Conservation (phyloP, 768 basidiomycete genomes). For the Sarcodon aspratus region DNA sequence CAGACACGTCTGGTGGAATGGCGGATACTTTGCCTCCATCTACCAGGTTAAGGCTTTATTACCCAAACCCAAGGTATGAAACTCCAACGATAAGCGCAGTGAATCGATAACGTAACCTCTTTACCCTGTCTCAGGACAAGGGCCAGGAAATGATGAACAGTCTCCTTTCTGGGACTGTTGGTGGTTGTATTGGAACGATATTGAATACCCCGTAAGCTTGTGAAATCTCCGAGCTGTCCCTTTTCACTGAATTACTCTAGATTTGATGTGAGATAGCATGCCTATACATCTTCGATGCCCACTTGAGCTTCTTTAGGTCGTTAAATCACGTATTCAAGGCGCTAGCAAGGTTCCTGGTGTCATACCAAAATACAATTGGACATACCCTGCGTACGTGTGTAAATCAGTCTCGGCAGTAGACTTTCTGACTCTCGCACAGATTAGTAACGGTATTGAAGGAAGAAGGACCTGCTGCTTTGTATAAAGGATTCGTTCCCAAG, state of each 20-base stretch:
- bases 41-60: constrained; percentile 71
- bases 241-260: constrained; percentile 11
- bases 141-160: constrained; percentile 59
- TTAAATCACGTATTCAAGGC: constrained; percentile 93
- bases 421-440: constrained; percentile 14
- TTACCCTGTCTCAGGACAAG: neutral
- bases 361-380: constrained; percentile 88
- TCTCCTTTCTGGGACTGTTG: constrained; percentile 81
- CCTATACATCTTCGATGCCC: neutral
- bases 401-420: neutral
- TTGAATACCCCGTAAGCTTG: constrained; percentile 80
- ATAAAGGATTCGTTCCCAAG: constrained; percentile 95
- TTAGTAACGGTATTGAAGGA: constrained; percentile 73
- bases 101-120: neutral
- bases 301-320: constrained; percentile 43
- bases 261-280: constrained; percentile 30
- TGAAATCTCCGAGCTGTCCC: constrained; percentile 4
- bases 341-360: constrained; percentile 52
- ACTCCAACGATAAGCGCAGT: too few relatives aligned
- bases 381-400: constrained; percentile 62
- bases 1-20: constrained; percentile 87
- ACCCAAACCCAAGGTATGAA: constrained; percentile 72
- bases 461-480: constrained; percentile 77
- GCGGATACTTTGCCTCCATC: constrained; percentile 92
- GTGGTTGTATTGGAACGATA: constrained; percentile 82